phyloP scores from a whole-genome alignment of 176 grass and related monocot genomes.

The Avena insularis region DNA sequence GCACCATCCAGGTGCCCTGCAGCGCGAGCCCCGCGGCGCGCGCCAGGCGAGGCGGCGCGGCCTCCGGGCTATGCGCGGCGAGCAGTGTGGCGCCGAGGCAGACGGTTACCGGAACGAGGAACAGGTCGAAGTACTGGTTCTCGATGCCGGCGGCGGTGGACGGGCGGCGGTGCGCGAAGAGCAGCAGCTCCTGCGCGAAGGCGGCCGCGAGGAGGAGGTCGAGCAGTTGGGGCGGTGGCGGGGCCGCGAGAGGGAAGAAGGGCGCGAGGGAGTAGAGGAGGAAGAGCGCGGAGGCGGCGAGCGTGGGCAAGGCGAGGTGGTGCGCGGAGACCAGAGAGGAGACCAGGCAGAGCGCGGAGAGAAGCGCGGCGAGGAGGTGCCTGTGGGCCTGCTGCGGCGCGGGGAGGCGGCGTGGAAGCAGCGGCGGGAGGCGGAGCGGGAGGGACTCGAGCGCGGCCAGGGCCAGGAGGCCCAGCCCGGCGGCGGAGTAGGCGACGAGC shows the following conservation, averaged over 20 bases:
- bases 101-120: slow-evolving; percentile 76
- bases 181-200: slow-evolving; percentile 74
- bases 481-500: slow-evolving; percentile 69
- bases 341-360: slow-evolving; percentile 62
- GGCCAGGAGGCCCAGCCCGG: slow-evolving; percentile 73
- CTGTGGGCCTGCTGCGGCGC: slow-evolving; percentile 47
- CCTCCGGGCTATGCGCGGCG: slow-evolving; percentile 56
- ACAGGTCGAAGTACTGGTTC: slow-evolving; percentile 95
- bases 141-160: slow-evolving; percentile 79
- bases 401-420: slow-evolving; percentile 13
- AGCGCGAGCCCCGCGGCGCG: slow-evolving; percentile 77
- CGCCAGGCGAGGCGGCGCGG: slow-evolving; percentile 50
- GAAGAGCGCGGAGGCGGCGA: slow-evolving; percentile 73
- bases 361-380: slow-evolving; percentile 37
- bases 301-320: slow-evolving; percentile 69
- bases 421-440: slow-evolving; percentile 39
- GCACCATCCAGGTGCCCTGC: slow-evolving; percentile 95
- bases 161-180: slow-evolving; percentile 71
- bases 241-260: slow-evolving; percentile 49
- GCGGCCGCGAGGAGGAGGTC: slow-evolving; percentile 82
- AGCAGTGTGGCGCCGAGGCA: slow-evolving; percentile 74
- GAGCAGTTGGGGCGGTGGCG: slow-evolving; percentile 62
- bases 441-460: slow-evolving; percentile 66
- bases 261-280: slow-evolving; percentile 78
- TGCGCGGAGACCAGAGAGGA: slow-evolving; percentile 55